These are phyloP conservation scores for Malus asiatica DNA, from an alignment of 306 rosid genomes.

Conservation along the genomic window DNA sequence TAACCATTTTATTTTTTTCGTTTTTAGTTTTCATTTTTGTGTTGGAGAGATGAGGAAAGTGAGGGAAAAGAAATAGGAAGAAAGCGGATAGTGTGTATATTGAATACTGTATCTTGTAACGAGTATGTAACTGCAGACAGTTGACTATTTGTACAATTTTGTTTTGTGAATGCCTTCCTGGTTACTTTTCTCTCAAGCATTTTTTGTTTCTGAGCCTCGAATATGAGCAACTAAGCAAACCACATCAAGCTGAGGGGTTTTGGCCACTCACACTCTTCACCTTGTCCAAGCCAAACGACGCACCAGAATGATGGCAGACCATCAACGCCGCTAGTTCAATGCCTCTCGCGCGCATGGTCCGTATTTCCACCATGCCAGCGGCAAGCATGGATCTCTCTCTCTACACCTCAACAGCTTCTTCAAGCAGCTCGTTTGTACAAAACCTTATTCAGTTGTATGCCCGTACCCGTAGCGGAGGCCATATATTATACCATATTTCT, in stretches of 20 bases:
- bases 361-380: slow-evolving; percentile 17
- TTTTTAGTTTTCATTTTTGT: too few relatives aligned
- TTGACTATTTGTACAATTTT: slow-evolving; percentile 40
- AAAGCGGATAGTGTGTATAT: background rate
- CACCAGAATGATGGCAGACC: slow-evolving; percentile 25
- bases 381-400: slow-evolving; percentile 15
- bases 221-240: background rate
- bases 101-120: background rate
- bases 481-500: too few relatives aligned
- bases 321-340: slow-evolving; percentile 22
- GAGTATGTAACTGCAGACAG: background rate
- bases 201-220: background rate
- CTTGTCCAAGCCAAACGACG: background rate
- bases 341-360: slow-evolving; percentile 37
- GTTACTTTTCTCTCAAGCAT: background rate
- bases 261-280: background rate
- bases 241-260: slow-evolving; percentile 32
- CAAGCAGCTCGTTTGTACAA: background rate
- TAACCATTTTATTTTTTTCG: too few relatives aligned
- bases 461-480: too few relatives aligned
- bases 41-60: background rate
- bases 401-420: slow-evolving; percentile 22
- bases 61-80: background rate
- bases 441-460: too few relatives aligned
- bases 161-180: background rate